phyloP scores from a whole-genome alignment of 1,284 basidiomycete genomes.

The Leccinum brunneo-olivaceum region DNA sequence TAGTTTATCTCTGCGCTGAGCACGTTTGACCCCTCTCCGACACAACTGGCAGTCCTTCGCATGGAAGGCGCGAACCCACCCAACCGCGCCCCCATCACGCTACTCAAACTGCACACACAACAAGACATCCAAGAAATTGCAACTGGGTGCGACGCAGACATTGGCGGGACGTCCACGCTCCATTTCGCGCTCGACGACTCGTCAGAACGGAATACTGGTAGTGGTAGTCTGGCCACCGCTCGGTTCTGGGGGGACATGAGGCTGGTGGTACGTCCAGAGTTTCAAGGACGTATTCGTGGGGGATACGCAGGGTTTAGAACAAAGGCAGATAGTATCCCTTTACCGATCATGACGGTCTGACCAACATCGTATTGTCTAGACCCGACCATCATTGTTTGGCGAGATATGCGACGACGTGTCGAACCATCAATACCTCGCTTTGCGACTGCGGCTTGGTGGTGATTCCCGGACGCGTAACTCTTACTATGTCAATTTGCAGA shows the following conservation, averaged over 20 bases:
- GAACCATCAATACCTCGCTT: constrained; percentile 68
- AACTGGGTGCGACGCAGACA: constrained; percentile 76
- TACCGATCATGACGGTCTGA: background rate
- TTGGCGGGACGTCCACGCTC: constrained; percentile 78
- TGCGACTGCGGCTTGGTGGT: constrained; percentile 69
- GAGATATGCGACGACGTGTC: constrained; percentile 77
- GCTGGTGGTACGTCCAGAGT: constrained; percentile 53
- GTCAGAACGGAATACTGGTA: constrained; percentile 34
- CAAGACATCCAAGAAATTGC: constrained; percentile 59
- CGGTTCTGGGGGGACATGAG: constrained; percentile 75
- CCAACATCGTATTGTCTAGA: constrained; percentile 29
- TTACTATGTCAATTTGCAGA: constrained; percentile 88
- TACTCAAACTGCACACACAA: constrained; percentile 57
- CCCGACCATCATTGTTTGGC: constrained; percentile 73
- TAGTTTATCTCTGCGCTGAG: constrained; percentile 6
- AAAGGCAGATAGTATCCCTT: constrained; percentile 41
- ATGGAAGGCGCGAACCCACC: constrained; percentile 69
- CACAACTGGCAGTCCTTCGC: constrained; percentile 46
- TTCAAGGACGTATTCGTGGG: constrained; percentile 57
- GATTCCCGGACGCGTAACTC: constrained; percentile 66
- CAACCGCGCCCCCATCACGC: constrained; percentile 48
- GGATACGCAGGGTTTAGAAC: constrained; percentile 85
- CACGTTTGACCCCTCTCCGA: constrained; percentile 14
- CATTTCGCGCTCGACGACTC: constrained; percentile 57
- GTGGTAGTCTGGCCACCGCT: constrained; percentile 42